Conservation (phyloP, 164 flowering plant genomes). For the Aristolochia contorta region DNA sequence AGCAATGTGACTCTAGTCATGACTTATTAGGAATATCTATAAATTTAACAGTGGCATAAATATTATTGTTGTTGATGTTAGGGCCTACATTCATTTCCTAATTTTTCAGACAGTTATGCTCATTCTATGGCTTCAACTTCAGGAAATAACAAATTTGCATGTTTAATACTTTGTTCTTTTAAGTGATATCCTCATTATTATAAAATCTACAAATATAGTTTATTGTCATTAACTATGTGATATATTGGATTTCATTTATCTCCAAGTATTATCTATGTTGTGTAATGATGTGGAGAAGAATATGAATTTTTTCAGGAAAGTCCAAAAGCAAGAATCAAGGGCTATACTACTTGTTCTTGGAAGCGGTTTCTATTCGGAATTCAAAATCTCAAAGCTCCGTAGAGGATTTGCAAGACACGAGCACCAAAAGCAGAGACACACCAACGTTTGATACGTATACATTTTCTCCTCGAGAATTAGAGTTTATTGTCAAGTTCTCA, state of each 20-base stretch:
- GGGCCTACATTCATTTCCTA: too few species aligned
- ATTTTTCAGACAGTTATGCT: too few species aligned
- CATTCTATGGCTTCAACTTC: too few species aligned
- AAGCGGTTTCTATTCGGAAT: slow-evolving; percentile 74
- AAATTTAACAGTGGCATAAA: too few species aligned
- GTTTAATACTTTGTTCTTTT: too few species aligned
- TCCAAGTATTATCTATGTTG: not conserved
- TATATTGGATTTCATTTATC: not conserved
- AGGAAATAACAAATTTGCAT: too few species aligned
- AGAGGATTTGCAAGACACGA: slow-evolving; percentile 45
- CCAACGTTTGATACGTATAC: slow-evolving; percentile 59
- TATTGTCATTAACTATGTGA: too few species aligned
- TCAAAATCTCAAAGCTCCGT: slow-evolving; percentile 61
- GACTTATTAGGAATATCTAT: too few species aligned
- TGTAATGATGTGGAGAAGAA: not conserved
- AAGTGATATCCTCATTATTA: too few species aligned
- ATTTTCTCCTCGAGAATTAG: slow-evolving; percentile 81
- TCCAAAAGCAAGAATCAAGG: slow-evolving; percentile 82
- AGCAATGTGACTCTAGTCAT: too few species aligned
- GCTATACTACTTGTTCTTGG: slow-evolving; percentile 79
- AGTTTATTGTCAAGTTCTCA: slow-evolving; percentile 76
- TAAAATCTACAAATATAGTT: too few species aligned
- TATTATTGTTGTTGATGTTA: too few species aligned
- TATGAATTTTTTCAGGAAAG: slow-evolving; percentile 49
- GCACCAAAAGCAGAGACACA: slow-evolving; percentile 35